These are phyloP conservation scores for Letharia columbiana DNA, from an alignment of 495 filamentous ascomycete genomes.

Conservation along the genomic window DNA sequence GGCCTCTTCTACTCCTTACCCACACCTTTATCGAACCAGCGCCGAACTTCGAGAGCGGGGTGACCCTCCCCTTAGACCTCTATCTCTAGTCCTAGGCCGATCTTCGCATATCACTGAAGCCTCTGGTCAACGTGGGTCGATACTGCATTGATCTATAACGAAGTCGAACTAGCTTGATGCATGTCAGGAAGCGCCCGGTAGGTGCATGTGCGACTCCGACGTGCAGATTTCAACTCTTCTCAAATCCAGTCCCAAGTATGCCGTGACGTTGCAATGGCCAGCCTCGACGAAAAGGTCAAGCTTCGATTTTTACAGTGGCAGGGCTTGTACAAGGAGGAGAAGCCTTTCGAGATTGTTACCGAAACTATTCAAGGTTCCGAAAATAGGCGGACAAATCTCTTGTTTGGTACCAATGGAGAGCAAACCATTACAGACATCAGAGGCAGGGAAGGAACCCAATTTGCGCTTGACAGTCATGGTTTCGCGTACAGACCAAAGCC, in stretches of 20 bases:
- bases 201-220: neutral
- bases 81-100: neutral
- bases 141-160: neutral
- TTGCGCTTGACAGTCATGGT: constrained; percentile 16
- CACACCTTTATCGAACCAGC: neutral
- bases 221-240: neutral
- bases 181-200: neutral
- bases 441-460: constrained; percentile 18
- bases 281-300: neutral
- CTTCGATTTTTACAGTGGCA: constrained; percentile 12
- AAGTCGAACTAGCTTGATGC: neutral
- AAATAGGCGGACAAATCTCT: constrained; percentile 9
- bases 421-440: constrained; percentile 37
- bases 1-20: neutral
- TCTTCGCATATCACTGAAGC: neutral
- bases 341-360: constrained; percentile 22
- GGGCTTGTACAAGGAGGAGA: constrained; percentile 7
- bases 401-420: constrained; percentile 38
- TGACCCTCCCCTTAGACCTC: neutral
- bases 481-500: constrained; percentile 3
- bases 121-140: neutral
- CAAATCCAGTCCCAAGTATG: neutral
- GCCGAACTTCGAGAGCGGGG: neutral
- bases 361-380: neutral
- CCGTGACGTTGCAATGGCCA: neutral